phyloP scores from a whole-genome alignment of 177 flowering plant genomes.

The Vitis hybrid region DNA sequence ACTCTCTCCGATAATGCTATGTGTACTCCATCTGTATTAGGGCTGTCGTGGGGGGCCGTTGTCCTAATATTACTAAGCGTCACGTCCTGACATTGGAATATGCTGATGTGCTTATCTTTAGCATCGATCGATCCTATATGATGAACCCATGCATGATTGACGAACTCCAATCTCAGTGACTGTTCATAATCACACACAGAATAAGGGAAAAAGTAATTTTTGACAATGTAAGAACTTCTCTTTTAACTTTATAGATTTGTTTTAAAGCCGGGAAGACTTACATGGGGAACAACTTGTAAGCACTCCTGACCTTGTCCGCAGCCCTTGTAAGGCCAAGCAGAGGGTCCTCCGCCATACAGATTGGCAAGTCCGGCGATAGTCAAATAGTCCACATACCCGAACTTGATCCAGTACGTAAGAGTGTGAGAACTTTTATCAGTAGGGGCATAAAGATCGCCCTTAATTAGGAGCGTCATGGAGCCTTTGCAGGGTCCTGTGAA shows the following conservation, averaged over 20 bases:
- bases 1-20: conserved; percentile 16
- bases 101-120: conserved; percentile 33
- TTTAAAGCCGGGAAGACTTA: conserved; percentile 5
- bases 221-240: too few relatives aligned
- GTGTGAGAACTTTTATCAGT: not conserved
- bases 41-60: conserved; percentile 34
- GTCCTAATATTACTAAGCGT: conserved; percentile 9
- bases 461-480: conserved; percentile 10
- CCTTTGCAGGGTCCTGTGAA: conserved; percentile 34
- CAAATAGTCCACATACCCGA: conserved; percentile 19
- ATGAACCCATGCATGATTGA: conserved; percentile 13
- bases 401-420: conserved; percentile 23
- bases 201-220: too few relatives aligned
- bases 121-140: conserved; percentile 26
- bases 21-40: conserved; percentile 54
- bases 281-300: conserved; percentile 34
- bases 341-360: conserved; percentile 34
- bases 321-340: conserved; percentile 29
- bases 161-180: conserved; percentile 25
- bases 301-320: not conserved
- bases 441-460: conserved; percentile 30
- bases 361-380: conserved; percentile 27
- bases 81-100: conserved; percentile 15
- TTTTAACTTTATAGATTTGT: too few relatives aligned
- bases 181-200: not conserved